Evolutionary conservation across 768 basidiomycete genomes (phyloP), one percentile per base, ranked within the genome.

Genomic region (Lactarius sanguifluus): DNA sequence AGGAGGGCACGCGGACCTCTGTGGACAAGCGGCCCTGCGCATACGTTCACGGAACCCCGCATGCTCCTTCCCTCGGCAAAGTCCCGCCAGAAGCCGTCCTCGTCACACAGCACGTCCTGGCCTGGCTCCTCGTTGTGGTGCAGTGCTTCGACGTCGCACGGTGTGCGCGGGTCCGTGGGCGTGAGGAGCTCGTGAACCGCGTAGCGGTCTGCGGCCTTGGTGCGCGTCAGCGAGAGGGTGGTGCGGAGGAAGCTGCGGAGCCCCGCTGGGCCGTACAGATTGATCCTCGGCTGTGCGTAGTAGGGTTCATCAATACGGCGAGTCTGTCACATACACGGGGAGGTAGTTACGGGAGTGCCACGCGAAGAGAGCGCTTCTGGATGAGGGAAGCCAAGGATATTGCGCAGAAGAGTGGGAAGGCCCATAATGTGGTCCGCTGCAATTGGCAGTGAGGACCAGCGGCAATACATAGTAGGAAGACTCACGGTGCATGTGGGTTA

Each of bases 401-500:
- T 85, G 55, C 87, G 81, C 61, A 92, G 77, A 52, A 92, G 77
- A 5, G 88, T 86, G 23, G 89, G 80, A 55, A 91, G 79, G 7
- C 90, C 92, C 82, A 90, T 86, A 55, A 85, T 81, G 75, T 94
- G 91, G 75, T 92, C 89, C 41, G 85, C 91, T 84, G 38, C 64
- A 67, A 16, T 28, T 56, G 20, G 15, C 45, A n/a, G 20, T 40
- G 69, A 18, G 9, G 57, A 47, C 25, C 45, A 67, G 36, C 43
- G 20, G 28, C 8, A 18, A 25, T 34, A 20, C 34, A 47, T 38
- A 38, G 10, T 28, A 13, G 23, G 50, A 16, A 38, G 54, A 57
- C 71, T 77, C 57, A 72, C 92, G 85, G 72, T 94, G 92, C 85
- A 93, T 87, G 71, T 94, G 93, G 1, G 92, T 94, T 60, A 94